Evolutionary conservation across 2,329 filamentous ascomycete species (phyloP).

Genomic region (Parastagonospora avenae): DNA sequence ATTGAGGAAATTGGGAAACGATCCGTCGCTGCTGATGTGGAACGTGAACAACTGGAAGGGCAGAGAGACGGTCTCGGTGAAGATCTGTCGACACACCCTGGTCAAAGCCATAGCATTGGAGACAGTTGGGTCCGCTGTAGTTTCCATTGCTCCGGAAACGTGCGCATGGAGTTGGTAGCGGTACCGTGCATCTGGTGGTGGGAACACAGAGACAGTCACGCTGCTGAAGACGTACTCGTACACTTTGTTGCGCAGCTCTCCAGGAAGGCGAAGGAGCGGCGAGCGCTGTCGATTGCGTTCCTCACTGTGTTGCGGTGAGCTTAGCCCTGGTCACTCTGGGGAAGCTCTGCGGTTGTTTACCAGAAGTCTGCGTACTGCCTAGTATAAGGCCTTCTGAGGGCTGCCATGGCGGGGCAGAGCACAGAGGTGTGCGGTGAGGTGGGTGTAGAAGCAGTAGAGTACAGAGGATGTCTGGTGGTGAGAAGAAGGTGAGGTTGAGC

Average conservation of each 20-base stretch:
- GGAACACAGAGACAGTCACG: neutral
- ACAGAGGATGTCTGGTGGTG: neutral
- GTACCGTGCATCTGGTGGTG: neutral
- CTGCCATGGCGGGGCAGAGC: neutral
- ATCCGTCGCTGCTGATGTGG: neutral
- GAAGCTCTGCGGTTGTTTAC: neutral
- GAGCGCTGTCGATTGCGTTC: neutral
- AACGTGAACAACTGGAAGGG: neutral
- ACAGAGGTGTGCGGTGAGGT: neutral
- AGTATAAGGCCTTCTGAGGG: neutral
- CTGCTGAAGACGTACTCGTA: constrained; percentile 18
- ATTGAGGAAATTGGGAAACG: neutral
- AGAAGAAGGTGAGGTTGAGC: neutral
- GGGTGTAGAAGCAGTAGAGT: neutral
- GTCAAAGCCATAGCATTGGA: neutral
- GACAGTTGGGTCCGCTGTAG: neutral
- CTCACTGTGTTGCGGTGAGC: neutral
- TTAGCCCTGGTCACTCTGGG: neutral
- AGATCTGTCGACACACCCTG: neutral
- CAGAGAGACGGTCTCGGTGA: neutral
- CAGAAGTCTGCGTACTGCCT: neutral
- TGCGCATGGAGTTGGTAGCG: neutral
- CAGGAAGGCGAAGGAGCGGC: constrained; percentile 16
- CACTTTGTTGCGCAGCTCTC: constrained; percentile 19
- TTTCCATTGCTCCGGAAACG: neutral